Conservation (phyloP, 495 filamentous ascomycete species). For the Sordaria brevicollis region DNA sequence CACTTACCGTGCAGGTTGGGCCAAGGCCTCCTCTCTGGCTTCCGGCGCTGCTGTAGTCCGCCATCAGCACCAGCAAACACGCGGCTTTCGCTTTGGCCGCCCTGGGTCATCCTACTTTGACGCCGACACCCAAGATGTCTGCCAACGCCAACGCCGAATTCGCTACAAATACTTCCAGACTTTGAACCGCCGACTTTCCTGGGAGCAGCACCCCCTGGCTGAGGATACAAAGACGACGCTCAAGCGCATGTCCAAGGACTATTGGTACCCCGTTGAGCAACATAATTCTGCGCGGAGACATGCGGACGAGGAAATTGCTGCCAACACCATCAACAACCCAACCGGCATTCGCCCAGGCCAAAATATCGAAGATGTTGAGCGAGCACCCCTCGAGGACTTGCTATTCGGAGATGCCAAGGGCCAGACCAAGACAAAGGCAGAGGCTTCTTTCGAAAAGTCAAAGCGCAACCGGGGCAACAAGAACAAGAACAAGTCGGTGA, state of each 20-base stretch:
- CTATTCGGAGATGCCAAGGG: conserved; percentile 14
- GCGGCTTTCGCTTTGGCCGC: conserved; percentile 35
- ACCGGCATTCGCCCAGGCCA: conserved; percentile 23
- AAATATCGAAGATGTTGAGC: conserved; percentile 29
- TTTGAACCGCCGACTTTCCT: conserved; percentile 24
- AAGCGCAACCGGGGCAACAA: not conserved
- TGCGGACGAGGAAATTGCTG: conserved; percentile 3
- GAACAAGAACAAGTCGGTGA: not conserved
- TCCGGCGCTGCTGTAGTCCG: conserved; percentile 8
- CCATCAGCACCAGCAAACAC: conserved; percentile 25
- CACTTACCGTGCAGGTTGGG: conserved; percentile 21
- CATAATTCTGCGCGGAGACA: not conserved
- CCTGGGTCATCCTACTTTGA: conserved; percentile 33
- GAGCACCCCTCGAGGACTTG: conserved; percentile 22
- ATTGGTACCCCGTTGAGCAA: conserved; percentile 19
- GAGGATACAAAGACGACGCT: conserved; percentile 18
- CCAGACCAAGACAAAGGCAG: not conserved
- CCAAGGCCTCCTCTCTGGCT: conserved; percentile 7
- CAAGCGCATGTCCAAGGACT: conserved; percentile 25
- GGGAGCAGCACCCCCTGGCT: conserved; percentile 23
- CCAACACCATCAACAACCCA: conserved; percentile 8
- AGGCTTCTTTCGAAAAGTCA: not conserved
- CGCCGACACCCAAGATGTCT: conserved; percentile 26
- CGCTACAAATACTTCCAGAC: conserved; percentile 33
- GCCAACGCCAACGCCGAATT: conserved; percentile 25